Evolutionary conservation across 306 rosid species (phyloP).

Genomic region (Cicer bijugum): DNA sequence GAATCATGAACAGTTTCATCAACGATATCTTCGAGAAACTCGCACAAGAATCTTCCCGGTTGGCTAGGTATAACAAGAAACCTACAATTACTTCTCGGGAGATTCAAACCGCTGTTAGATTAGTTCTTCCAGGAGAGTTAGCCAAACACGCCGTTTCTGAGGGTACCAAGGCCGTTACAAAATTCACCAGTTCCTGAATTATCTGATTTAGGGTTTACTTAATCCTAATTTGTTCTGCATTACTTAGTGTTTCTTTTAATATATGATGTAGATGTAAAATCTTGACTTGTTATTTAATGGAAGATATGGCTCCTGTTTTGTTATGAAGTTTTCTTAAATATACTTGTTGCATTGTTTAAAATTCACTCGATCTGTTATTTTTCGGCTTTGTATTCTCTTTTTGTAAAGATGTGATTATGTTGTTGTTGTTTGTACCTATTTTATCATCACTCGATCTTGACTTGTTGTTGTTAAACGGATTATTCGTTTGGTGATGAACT

Average conservation of each 20-base stretch:
- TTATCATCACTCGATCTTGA: too few species aligned
- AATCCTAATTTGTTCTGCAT: background rate
- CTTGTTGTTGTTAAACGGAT: too few species aligned
- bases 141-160: constrained; percentile 86
- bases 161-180: constrained; percentile 79
- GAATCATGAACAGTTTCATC: constrained; percentile 82
- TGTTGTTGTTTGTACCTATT: too few species aligned
- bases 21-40: constrained; percentile 84
- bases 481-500: too few species aligned
- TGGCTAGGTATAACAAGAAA: constrained; percentile 76
- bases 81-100: constrained; percentile 77
- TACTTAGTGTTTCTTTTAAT: constrained; percentile 1
- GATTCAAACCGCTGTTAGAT: constrained; percentile 77
- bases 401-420: too few species aligned
- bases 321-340: background rate
- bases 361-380: too few species aligned
- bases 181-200: constrained; percentile 67
- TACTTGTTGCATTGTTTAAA: too few species aligned
- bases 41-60: constrained; percentile 70
- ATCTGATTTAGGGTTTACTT: constrained; percentile 1
- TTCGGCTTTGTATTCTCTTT: too few species aligned
- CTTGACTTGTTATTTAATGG: background rate
- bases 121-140: constrained; percentile 78
- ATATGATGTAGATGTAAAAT: constrained; percentile 27
- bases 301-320: background rate